Evolutionary conservation across 1,139 yeast species (phyloP).

Genomic region (Torulaspora pretoriensis): DNA sequence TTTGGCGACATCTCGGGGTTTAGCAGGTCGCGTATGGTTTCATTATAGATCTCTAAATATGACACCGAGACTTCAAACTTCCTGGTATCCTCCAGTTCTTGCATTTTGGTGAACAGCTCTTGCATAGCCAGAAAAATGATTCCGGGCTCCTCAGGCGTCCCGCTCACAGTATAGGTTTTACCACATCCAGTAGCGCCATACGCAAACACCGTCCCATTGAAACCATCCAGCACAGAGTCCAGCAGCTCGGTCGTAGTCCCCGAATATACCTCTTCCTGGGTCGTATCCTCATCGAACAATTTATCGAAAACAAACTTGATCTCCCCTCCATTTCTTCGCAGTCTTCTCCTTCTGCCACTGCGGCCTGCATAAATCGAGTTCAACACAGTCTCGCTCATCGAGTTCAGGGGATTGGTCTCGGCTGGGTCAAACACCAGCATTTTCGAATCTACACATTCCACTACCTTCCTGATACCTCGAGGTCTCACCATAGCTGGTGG

Average conservation of each 20-base stretch:
- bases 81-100: conserved; percentile 50
- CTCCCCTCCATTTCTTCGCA: conserved; percentile 57
- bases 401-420: conserved; percentile 61
- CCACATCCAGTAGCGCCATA: conserved; percentile 99
- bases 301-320: conserved; percentile 80
- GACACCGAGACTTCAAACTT: conserved; percentile 60
- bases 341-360: conserved; percentile 28
- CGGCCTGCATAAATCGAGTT: conserved; percentile 36
- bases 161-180: conserved; percentile 88
- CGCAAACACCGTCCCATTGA: conserved; percentile 88
- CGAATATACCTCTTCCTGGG: conserved; percentile 65
- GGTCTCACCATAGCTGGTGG: conserved; percentile 38
- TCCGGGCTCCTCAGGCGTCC: conserved; percentile 71
- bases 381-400: conserved; percentile 56
- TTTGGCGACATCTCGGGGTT: conserved; percentile 46
- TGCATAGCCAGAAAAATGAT: conserved; percentile 74
- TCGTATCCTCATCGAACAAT: conserved; percentile 60
- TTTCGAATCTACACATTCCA: conserved; percentile 80
- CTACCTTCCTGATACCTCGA: conserved; percentile 61
- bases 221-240: conserved; percentile 76
- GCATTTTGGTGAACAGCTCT: conserved; percentile 64
- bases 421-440: conserved; percentile 89
- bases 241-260: conserved; percentile 68
- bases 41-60: conserved; percentile 86
- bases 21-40: conserved; percentile 74